Conservation (phyloP, 2,329 filamentous ascomycete genomes). For the Phaeomoniella chlamydospora region DNA sequence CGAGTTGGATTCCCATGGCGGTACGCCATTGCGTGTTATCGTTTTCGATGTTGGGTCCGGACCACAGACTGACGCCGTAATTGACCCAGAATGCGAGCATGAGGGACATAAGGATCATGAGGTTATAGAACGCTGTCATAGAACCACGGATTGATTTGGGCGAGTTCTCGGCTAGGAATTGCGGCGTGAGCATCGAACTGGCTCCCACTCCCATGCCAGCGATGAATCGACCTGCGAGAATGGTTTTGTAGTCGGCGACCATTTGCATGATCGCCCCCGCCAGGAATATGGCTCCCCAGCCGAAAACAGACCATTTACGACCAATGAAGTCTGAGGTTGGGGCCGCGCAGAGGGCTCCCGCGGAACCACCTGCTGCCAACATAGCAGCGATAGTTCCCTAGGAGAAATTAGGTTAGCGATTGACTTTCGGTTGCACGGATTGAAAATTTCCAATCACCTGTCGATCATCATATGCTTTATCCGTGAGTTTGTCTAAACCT, state of each 20-base stretch:
- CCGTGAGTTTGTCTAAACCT: too few species aligned
- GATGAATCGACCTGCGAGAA: slow-evolving; percentile 27
- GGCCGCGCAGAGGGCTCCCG: slow-evolving; percentile 21
- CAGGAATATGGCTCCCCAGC: slow-evolving; percentile 18
- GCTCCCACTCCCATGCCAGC: slow-evolving; percentile 36
- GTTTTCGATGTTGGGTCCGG: too few species aligned
- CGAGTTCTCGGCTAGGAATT: slow-evolving; percentile 47
- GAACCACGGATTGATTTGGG: slow-evolving; percentile 45
- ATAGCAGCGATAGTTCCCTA: too few species aligned
- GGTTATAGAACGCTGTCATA: slow-evolving; percentile 45
- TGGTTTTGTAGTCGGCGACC: slow-evolving; percentile 18
- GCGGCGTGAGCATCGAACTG: slow-evolving; percentile 43
- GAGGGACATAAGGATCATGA: slow-evolving; percentile 35
- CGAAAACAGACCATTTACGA: slow-evolving; percentile 19
- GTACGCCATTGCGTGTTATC: slow-evolving; percentile 22
- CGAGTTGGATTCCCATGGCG: slow-evolving; percentile 22
- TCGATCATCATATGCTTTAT: too few species aligned
- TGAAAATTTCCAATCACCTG: too few species aligned
- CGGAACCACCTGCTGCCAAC: too few species aligned
- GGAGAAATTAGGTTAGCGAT: too few species aligned
- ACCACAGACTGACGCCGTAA: slow-evolving; percentile 32
- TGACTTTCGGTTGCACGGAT: too few species aligned
- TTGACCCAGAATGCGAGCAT: slow-evolving; percentile 38
- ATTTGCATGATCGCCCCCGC: slow-evolving; percentile 20
- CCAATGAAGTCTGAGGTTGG: slow-evolving; percentile 22